Evolutionary conservation across 352 stramenopile genomes (phyloP).

Genomic region (Thraustochytrium striatum): DNA sequence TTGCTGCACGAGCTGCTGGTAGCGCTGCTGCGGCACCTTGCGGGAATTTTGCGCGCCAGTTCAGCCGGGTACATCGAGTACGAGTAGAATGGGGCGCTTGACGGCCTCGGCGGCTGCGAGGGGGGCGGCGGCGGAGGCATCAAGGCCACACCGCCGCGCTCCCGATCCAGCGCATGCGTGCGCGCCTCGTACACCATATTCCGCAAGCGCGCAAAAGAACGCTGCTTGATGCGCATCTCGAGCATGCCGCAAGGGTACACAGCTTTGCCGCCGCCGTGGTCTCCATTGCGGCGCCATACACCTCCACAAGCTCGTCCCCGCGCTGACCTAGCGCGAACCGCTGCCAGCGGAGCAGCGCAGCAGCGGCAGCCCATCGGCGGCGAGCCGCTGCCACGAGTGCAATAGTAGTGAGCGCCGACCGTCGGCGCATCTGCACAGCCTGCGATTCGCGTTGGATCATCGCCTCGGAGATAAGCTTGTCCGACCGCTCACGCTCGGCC

Average conservation of each 20-base stretch:
- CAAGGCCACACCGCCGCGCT: no score
- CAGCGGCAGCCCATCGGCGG: neutral
- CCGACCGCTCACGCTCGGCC: neutral
- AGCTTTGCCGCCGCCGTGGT: conserved; percentile 6
- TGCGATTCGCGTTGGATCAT: neutral
- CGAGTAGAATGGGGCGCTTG: no score
- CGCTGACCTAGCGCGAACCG: neutral
- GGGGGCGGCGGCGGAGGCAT: no score
- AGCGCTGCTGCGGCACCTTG: neutral
- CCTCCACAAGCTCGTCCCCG: conserved; percentile 29
- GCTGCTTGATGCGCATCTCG: no score
- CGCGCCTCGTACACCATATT: no score
- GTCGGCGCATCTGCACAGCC: conserved; percentile 4
- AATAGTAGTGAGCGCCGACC: neutral
- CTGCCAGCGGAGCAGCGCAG: neutral
- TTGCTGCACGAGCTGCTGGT: neutral
- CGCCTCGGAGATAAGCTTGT: neutral
- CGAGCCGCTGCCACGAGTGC: neutral
- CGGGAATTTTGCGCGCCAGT: conserved; percentile 7
- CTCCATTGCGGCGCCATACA: conserved; percentile 32
- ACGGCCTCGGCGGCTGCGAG: no score
- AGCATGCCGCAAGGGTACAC: no score
- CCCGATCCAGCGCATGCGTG: no score
- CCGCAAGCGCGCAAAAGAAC: no score
- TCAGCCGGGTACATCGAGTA: conserved; percentile 38